A percentile compares a stretch with the other conserved stretches of the same genome.
These are phyloP conservation scores for Phytophthora pinifolia DNA, from an alignment of 352 stramenopile species.

Conservation along the genomic window DNA sequence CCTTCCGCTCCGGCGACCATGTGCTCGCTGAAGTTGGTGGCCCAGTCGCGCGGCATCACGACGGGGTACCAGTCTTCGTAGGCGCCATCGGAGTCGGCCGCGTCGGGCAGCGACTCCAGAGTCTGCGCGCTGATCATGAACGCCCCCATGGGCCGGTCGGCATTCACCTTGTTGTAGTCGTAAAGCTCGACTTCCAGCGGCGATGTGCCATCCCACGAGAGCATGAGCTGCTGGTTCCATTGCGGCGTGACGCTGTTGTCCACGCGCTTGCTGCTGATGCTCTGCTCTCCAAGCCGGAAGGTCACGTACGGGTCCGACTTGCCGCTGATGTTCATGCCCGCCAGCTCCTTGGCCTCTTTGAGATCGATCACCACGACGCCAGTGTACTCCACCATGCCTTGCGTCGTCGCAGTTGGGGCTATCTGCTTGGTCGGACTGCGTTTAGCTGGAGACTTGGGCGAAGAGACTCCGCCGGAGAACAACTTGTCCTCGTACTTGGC, in stretches of 20 bases:
- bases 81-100: slow-evolving; percentile 10
- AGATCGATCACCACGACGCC: slow-evolving; percentile 78
- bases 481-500: slow-evolving; percentile 69
- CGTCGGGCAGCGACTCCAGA: slow-evolving; percentile 36
- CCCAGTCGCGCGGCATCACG: slow-evolving; percentile 69
- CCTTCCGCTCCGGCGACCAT: slow-evolving; percentile 76
- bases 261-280: slow-evolving; percentile 64
- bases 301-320: slow-evolving; percentile 83
- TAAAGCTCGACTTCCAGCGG: slow-evolving; percentile 68
- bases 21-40: slow-evolving; percentile 79
- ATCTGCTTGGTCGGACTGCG: slow-evolving; percentile 14
- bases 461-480: slow-evolving; percentile 37
- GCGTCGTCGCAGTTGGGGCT: slow-evolving; percentile 11
- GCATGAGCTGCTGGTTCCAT: slow-evolving; percentile 71
- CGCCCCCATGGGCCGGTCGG: slow-evolving; percentile 68
- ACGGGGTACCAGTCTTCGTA: slow-evolving; percentile 58
- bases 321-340: slow-evolving; percentile 71
- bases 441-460: slow-evolving; percentile 11
- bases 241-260: slow-evolving; percentile 69
- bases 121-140: slow-evolving; percentile 43
- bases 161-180: slow-evolving; percentile 69
- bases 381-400: slow-evolving; percentile 84
- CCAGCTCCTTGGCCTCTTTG: slow-evolving; percentile 59
- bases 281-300: slow-evolving; percentile 73
- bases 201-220: slow-evolving; percentile 77